Evolutionary conservation across 176 grass and related monocot genomes (phyloP), one percentile per base, ranked within the genome.

Genomic region (Oryza glumipatula): DNA sequence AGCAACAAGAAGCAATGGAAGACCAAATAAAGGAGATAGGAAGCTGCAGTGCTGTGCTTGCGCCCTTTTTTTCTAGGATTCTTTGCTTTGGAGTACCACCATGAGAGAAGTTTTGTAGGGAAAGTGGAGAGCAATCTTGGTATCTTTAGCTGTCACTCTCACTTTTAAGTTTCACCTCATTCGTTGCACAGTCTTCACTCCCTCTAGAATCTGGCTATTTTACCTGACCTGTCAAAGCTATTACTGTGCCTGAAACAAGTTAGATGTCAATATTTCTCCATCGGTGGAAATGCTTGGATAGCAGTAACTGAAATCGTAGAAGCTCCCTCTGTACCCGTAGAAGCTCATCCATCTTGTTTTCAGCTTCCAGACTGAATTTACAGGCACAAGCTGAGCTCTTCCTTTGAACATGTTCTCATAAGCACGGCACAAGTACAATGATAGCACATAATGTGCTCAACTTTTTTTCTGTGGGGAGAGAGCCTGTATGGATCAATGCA

Each of bases 21-120:
- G 19, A 71, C 58, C 72, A 61, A 71, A 61, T 26, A 26, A 26
- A 26, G 76, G 5, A 77, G 82, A 68, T 46, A 45, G 32, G 44
- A 58, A 35, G 65, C 79, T 49, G 78, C 48, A 45, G 61, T 4
- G 71, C 63, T 33, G 61, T 4, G 78, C 47, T 7, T 58, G 49
- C 9, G 49, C 69, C 47, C 60, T 73, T 26, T 26, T 82, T 74
- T 67, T 14, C 67, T 39, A 77, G 86, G 86, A 83, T 88, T 83
- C 80, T 21, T 87, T 82, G 70, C 73, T 69, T 48, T 47, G 41
- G 86, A 68, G 60, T 52, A 52, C 43, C 4, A 3, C 46, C 72
- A 52, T 74, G 22, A 3, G 26, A 30, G 24, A 6, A 7, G n/a
- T 61, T 61, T 3, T 71, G 36, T 6, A 9, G 68, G 68, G 68